Percentiles rank a stretch among this genome's conserved stretches.
Evolutionary conservation across 371 early-diverging fungal species (phyloP).

Genomic region (Amoeboradix gromovi): DNA sequence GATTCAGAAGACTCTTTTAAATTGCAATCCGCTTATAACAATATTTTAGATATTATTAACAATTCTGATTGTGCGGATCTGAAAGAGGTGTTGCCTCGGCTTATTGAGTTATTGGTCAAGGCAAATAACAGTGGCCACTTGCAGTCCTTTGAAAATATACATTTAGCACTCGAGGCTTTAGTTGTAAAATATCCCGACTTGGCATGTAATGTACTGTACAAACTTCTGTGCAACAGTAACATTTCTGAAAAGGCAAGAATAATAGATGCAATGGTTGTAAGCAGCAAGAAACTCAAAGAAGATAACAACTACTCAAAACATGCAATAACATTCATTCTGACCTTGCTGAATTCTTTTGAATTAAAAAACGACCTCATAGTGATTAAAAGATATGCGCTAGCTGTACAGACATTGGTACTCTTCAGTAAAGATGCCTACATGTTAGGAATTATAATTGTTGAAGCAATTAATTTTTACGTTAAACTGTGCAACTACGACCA

Average conservation of each 20-base stretch:
- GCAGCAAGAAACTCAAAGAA: not conserved
- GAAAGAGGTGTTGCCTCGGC: not conserved
- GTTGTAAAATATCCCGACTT: not conserved
- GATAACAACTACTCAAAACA: not conserved
- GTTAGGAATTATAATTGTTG: not conserved
- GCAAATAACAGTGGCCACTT: not conserved
- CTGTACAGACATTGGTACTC: not conserved
- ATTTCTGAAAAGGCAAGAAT: not conserved
- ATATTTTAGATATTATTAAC: not conserved
- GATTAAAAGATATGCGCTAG: not conserved
- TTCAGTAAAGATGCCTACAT: not conserved
- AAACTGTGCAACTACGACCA: not conserved
- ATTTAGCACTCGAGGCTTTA: not conserved
- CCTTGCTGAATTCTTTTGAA: not conserved
- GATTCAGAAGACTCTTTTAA: not conserved
- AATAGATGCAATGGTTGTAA: not conserved
- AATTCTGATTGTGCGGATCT: not conserved
- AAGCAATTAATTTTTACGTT: not conserved
- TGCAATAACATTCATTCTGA: not conserved
- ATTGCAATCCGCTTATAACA: not conserved
- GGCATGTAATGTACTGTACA: not conserved
- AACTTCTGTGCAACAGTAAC: not conserved
- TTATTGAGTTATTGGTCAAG: not conserved
- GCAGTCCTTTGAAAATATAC: not conserved
- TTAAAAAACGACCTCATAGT: not conserved